Evolutionary conservation across 305 asterid species (phyloP), one percentile per base, ranked within the genome.

Genomic region (Euphrasia arctica): DNA sequence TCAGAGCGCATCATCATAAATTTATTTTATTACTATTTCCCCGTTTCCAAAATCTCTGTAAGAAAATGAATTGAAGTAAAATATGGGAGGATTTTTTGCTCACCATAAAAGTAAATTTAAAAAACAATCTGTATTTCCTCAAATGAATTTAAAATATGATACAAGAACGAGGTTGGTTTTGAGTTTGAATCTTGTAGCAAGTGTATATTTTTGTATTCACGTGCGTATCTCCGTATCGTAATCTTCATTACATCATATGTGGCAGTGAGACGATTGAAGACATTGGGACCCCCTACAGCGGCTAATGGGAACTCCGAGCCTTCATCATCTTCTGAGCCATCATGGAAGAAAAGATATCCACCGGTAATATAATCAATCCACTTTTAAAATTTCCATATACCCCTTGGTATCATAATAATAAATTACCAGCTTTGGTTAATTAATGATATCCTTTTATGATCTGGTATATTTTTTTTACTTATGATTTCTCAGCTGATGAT

Each of bases 261-360:
- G 65, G 55, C 81, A 90, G 97, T 85, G 75, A 90, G 89, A 76
- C 83, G 97, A 80, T 76, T 85, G 84, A 90, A 83, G 80, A 82
- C 96, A 0, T 69, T 88, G 77, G 78, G 85, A 72, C 79, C 87
- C 65, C 75, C 77, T 70, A 55, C 79, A 64, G 73, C 75, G 66
- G 68, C 70, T 29, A 92, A 81, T 50, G 91, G 90, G 51, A 75
- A 50, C 79, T 81, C 86, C 62, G 83, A 78, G 71, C 85, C 95
- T 63, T 84, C 90, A 65, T 73, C 86, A 65, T 74, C 95, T 42
- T 71, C 78, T 49, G 90, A 83, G 74, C 83, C 83, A 70, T 85
- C 95, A 71, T 90, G 97, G 97, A 85, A 76, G 83, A 85, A 73
- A 77, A 83, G 85, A 22, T 82, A 82, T 72, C 97, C 97, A 45